Base-by-base conservation (phyloP, 2,329 filamentous ascomycete species). In the Pseudogymnoascus sp. region DNA sequence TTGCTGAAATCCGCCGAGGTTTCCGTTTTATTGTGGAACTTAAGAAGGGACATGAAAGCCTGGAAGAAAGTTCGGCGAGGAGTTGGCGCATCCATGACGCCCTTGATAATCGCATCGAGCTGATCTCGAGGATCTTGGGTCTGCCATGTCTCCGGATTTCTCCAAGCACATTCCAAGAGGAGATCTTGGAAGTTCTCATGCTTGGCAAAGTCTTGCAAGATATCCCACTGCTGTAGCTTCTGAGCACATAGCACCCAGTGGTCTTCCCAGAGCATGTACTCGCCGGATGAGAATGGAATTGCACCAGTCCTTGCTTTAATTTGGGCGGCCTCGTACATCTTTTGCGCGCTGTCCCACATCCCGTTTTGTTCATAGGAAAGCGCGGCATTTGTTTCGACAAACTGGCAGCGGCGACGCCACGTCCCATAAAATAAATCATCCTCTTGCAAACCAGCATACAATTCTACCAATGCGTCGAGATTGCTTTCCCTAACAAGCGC, bases 181-280 rank as follows among this genome's bases (percentile, higher is more conserved):
- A 99, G 84, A 73, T 99, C 95, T 72, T 97, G 96, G 77, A 97
- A 89, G 72, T 99, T 99, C 74, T 99, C 96, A 71, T 99, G 95
- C 76, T 99, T 99, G 3, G 95, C 93, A 72, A 97, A 97, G 70
- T 99, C 96, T 66, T 92, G 91, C 35, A 99, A 77, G 64, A 99
- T 93, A 71, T 99, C 95, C 95, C 95, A 99, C 73, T 99, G 96
- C 75, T 99, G 96, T 53, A 99, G 82, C 77, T 99, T 99, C 77
- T 97, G 92, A 0, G 93, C 95, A 74, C 95, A 99, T 60, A 97
- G 83, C 44, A 99, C 88, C 95, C 95, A 99, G 71, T 99, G 96
- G 73, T 99, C 95, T 76, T 99, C 95, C 95, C 95, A 99, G 1
- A 99, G 83, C 85, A 96, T 97, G 76, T 99, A 99, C 76, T 99